Base-by-base conservation (phyloP, 1,284 basidiomycete genomes). In the Abortiporus biennis region DNA sequence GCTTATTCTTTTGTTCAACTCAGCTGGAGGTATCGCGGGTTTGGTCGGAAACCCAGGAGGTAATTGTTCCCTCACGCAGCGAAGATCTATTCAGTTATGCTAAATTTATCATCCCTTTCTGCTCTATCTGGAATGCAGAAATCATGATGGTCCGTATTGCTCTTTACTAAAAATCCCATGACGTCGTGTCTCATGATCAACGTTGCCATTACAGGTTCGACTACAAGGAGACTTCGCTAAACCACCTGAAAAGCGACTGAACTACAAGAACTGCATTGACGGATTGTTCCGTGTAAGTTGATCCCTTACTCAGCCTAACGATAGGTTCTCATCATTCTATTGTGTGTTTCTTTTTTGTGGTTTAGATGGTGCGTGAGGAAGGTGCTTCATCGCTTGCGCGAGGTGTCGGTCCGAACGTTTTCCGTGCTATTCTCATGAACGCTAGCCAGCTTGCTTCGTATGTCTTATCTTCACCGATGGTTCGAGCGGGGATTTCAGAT, bases 181-280 rank as follows among this genome's bases (percentile, higher is more conserved):
- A 29, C 9, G n/a, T 9, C n/a, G 27, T 29, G n/a, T 29, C 27
- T 9, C 27, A 13, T 39, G 6, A 34, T 47, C 19, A 20, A 16
- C 29, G 6, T 15, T 21, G n/a, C 22, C 8, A 6, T 16, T 19
- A 5, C 62, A 71, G 63, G 67, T 76, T 36, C 80, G 91, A 40
- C 73, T 94, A 56, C 90, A 92, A 65, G 88, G 85, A 32, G 92
- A 95, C 63, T 85, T 86, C 55, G 91, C 86, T 6, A 91, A 91
- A 59, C 77, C 87, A 0, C 78, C 79, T 2, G 88, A 86, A 64
- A 83, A 89, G 63, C 71, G 85, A 38, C 80, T 92, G 65, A 87
- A 88, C 54, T 95, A 95, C 63, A 86, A 87, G 66, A 73, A 91
- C 61, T 85, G 84, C 54, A 75, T 93, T 46, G 89, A 92, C 66